Evolutionary conservation across 148 eudicot species (phyloP), one percentile per base, ranked within the genome.

Genomic region (Camellia japonica): DNA sequence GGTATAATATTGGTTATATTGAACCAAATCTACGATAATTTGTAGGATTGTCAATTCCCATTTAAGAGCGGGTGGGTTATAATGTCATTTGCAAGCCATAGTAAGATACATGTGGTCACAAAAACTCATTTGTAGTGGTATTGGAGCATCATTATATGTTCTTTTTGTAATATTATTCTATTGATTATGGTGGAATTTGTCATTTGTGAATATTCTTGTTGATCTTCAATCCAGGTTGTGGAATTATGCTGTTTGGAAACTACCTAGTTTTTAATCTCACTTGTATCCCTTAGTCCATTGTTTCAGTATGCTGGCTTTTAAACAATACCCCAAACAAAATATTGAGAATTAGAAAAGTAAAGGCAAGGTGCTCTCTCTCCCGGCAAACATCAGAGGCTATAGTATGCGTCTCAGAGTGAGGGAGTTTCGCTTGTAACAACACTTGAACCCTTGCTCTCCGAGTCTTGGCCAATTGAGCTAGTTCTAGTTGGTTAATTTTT

Each of bases 171-270:
- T 4, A 51, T 10, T 72, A 52, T 72, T 72, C n/a, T 23, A 72
- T 12, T 42, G 14, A 18, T 19, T 18, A 56, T 73, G 76, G 13
- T 54, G 49, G 38, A 38, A 73, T 73, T 30, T 41, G 6, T 41
- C 76, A 58, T 55, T 30, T 19, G 41, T 16, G 76, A 41, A 68
- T 30, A 14, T 73, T 38, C 14, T 52, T 5, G 3, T 73, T 73
- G 76, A 73, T 73, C 64, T 63, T 56, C 47, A 56, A 55, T 73
- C 49, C 76, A 7, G 44, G 5, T 30, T 73, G 12, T 56, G 14
- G 63, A 38, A 41, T 16, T 30, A 38, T 56, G 64, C 64, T 66
- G n/a, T 56, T 73, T 13, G 38, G 47, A 73, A 16, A 5, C 55
- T 38, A 56, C 3, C 30, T 19, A 3, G 15, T 73, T 38, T 56